Evolutionary conservation across 495 filamentous ascomycete species (phyloP), one percentile per base, ranked within the genome.

Genomic region (Podospora anserina): DNA sequence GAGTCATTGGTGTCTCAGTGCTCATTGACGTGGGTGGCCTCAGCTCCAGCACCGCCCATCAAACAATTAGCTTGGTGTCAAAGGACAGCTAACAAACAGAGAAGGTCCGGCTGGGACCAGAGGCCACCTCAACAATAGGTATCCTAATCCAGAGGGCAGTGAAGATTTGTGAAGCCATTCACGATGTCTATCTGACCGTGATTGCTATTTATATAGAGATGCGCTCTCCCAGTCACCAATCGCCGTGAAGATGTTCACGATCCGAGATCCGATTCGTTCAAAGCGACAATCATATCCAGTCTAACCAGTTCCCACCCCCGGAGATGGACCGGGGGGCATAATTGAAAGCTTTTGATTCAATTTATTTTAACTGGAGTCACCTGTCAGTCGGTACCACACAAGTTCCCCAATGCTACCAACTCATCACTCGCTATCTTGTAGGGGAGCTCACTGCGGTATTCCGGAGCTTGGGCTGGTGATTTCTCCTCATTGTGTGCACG

Each of bases 311-410:
- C 61, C 68, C 68, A 70, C 68, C 58, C 23, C 60, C 53, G 68
- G 68, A 70, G 68, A 70, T 70, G 68, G 60, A 49, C 39, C 39
- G 39, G 39, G 39, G 39, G 39, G 13, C 39, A 49, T 49, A 49
- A 49, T 49, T 49, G 39, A 49, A 16, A 49, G 39, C 39, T 23
- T 18, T 49, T 49, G 13, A 13, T 49, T 13, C 39, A 49, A 1
- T 49, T 18, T 49, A 49, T 49, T 13, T 49, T 49, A 49, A 39
- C 39, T 49, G 39, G 39, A 49, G 39, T 16, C 39, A 49, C 0
- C 39, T 49, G 39, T 49, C 39, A 11, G 39, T 49, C 39, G 39
- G 39, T 18, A 49, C 39, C 39, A 49, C 39, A 49, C 39, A 49
- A 6, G 2, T 16, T 13, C 9, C 39, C 39, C 39, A 49, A 49